Conservation (phyloP, 352 stramenopile species). For the Globisporangium orthogonon region DNA sequence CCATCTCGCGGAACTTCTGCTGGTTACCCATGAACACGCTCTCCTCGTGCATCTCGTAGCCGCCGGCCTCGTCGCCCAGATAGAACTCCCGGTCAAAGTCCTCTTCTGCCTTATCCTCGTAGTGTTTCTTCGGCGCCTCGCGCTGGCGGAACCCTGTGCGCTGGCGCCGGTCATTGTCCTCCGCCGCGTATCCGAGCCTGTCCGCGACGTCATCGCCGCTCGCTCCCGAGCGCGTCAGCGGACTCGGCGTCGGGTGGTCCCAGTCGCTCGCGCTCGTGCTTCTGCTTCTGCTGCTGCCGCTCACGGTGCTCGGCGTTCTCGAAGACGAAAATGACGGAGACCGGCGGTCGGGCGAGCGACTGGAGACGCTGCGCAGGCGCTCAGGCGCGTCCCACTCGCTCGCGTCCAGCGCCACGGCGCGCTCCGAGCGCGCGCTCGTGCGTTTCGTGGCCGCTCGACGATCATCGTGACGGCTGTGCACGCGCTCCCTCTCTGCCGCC, state of each 20-base stretch:
- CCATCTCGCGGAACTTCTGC: constrained; percentile 88
- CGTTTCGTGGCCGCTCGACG: constrained; percentile 11
- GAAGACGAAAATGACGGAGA: background rate
- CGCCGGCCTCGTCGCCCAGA: constrained; percentile 86
- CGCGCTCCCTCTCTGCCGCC: background rate
- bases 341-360: constrained; percentile 1
- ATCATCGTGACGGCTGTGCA: background rate
- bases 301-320: constrained; percentile 22
- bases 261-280: constrained; percentile 25
- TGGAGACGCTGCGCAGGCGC: constrained; percentile 45
- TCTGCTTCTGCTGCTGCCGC: constrained; percentile 4
- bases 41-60: constrained; percentile 44
- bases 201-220: constrained; percentile 3
- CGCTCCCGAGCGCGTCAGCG: constrained; percentile 15
- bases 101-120: constrained; percentile 82
- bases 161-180: constrained; percentile 7
- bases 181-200: constrained; percentile 9
- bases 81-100: constrained; percentile 96
- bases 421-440: constrained; percentile 22
- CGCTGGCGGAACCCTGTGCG: constrained; percentile 6
- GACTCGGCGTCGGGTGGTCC: constrained; percentile 42
- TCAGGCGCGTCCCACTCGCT: constrained; percentile 81
- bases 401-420: constrained; percentile 27
- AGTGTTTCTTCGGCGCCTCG: constrained; percentile 62
- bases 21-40: constrained; percentile 90